Percentiles rank a stretch among this genome's conserved stretches.
phyloP scores from a whole-genome alignment of 1,284 basidiomycete species.

The Ceratobasidium sp. region DNA sequence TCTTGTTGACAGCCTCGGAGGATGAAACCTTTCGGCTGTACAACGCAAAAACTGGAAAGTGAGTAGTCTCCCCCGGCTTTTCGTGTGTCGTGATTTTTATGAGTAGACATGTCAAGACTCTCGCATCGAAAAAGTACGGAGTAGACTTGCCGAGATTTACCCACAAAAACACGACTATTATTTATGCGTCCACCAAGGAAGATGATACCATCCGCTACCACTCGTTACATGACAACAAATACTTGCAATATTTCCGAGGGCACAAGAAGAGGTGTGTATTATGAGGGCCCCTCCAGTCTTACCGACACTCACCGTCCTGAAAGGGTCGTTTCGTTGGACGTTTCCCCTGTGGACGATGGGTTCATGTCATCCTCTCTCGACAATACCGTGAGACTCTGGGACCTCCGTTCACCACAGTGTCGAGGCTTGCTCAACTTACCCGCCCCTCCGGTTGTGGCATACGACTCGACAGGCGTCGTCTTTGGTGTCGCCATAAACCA shows the following conservation, averaged over 20 bases:
- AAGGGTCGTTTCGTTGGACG: constrained; percentile 82
- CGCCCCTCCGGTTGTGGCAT: constrained; percentile 82
- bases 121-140: constrained; percentile 96
- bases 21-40: constrained; percentile 93
- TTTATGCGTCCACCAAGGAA: constrained; percentile 94
- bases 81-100: constrained; percentile 48
- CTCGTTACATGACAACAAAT: constrained; percentile 94
- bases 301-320: background rate
- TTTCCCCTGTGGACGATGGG: constrained; percentile 91
- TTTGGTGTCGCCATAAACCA: constrained; percentile 92
- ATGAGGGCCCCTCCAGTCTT: background rate
- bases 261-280: constrained; percentile 69
- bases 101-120: constrained; percentile 71
- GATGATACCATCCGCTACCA: constrained; percentile 95
- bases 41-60: constrained; percentile 88
- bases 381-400: constrained; percentile 96
- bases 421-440: constrained; percentile 73
- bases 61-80: constrained; percentile 55
- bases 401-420: constrained; percentile 79
- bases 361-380: constrained; percentile 95
- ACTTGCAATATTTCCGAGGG: constrained; percentile 92
- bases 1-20: constrained; percentile 84
- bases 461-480: constrained; percentile 86
- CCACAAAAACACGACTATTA: constrained; percentile 81
- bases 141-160: constrained; percentile 93